These are phyloP conservation scores for Aspergillus cristatus DNA, from an alignment of 495 filamentous ascomycete species.

Conservation along the genomic window DNA sequence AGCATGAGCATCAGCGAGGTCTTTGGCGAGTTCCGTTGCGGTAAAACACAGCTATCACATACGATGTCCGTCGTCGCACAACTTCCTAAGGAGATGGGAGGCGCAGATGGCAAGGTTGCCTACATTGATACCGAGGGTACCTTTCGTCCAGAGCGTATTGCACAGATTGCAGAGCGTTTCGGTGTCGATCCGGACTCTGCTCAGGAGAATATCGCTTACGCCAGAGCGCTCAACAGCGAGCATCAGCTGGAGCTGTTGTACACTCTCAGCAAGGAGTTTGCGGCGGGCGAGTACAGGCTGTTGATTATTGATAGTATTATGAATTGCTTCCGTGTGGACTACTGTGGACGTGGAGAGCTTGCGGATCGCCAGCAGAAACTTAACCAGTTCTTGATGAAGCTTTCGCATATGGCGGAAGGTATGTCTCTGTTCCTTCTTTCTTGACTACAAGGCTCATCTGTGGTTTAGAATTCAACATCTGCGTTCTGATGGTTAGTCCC, in stretches of 20 bases:
- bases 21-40: constrained; percentile 65
- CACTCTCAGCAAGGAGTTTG: constrained; percentile 55
- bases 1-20: constrained; percentile 76
- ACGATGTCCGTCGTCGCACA: constrained; percentile 64
- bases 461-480: constrained; percentile 64
- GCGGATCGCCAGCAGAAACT: constrained; percentile 71
- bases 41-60: constrained; percentile 64
- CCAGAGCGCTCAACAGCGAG: constrained; percentile 64
- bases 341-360: constrained; percentile 63
- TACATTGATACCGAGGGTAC: constrained; percentile 80
- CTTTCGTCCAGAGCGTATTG: constrained; percentile 62
- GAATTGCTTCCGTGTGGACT: constrained; percentile 70
- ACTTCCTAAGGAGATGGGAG: constrained; percentile 51
- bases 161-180: constrained; percentile 69
- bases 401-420: constrained; percentile 70
- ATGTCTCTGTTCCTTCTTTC: constrained; percentile 5
- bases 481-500: constrained; percentile 55
- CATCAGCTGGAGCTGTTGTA: constrained; percentile 67
- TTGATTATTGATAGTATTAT: constrained; percentile 74
- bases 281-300: constrained; percentile 58
- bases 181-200: constrained; percentile 55
- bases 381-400: constrained; percentile 57
- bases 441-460: constrained; percentile 2
- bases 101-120: constrained; percentile 69
- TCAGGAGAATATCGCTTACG: constrained; percentile 69